Base-by-base conservation (phyloP, 75 land plant species). In the Cupressus sempervirens region DNA sequence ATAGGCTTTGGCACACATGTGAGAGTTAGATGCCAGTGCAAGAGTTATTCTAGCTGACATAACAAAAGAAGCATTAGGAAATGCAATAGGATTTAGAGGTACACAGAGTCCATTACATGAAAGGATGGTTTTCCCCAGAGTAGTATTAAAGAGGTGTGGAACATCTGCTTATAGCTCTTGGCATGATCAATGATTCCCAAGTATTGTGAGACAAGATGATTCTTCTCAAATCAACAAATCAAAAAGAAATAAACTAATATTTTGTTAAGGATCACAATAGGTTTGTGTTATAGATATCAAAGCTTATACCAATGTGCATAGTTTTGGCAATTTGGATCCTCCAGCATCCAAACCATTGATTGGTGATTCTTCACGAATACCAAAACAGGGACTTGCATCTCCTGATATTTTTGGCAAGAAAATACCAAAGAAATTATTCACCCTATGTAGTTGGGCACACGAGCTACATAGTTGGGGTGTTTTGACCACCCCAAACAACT, bases 131-230 rank as follows among this genome's bases (percentile, higher is more conserved):
- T 91, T 92, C 41, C 97, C 97, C 58, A 91, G 86, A 62, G 93
- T 93, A 82, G 76, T 88, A 43, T 84, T 95, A 52, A 90, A 84
- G 82, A 90, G 85, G 83, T 26, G 53, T 7, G 85, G 82, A 52
- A 75, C 73, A 79, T 54, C 86, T 48, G 85, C 88, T 54, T 62
- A 86, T 30, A 86, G 89, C 79, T 94, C 96, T 7, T 87, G 90
- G 32, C 88, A 88, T 82, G 98, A 95, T 88, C 97, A 95, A 74
- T 91, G 86, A 86, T 97, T 96, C 68, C 98, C 98, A 1, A 79
- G 87, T 1, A n/a, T 86, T 72, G 62, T 35, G 26, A 50, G 62
- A 52, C 65, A 82, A 29, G 62, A 82, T 32, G 23, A 53, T 14
- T 81, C 82, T n/a, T 34, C 12, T 15, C 35, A 38, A 82, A 53